phyloP scores from a whole-genome alignment of 2,329 filamentous ascomycete species.

The Paecilomyces sp. region DNA sequence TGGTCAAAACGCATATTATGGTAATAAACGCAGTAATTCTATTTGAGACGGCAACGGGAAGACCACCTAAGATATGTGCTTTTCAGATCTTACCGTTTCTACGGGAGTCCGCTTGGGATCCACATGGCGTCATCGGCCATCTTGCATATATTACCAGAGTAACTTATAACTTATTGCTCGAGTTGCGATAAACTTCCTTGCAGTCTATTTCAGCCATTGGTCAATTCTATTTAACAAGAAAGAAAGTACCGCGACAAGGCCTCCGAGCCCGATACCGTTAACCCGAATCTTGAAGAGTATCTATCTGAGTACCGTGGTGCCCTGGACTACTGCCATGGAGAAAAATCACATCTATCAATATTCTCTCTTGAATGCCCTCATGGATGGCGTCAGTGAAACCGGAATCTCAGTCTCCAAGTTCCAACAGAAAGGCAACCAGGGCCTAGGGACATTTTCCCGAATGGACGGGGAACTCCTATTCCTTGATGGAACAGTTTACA shows the following conservation, averaged over 20 bases:
- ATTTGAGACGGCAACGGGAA: no score
- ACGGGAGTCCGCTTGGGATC: neutral
- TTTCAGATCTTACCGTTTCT: neutral
- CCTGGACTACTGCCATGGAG: slow-evolving; percentile 6
- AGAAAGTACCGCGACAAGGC: neutral
- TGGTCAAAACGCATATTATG: no score
- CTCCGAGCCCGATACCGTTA: neutral
- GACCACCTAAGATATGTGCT: no score
- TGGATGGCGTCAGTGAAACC: slow-evolving; percentile 39
- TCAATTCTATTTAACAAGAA: neutral
- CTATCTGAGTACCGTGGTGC: neutral
- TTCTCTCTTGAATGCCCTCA: slow-evolving; percentile 36
- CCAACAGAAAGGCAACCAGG: slow-evolving; percentile 41
- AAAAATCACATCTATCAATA: slow-evolving; percentile 40
- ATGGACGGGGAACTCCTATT: slow-evolving; percentile 41
- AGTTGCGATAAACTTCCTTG: neutral
- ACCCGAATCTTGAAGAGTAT: neutral
- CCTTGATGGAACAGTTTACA: slow-evolving; percentile 35
- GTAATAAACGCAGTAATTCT: no score
- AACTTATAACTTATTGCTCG: neutral
- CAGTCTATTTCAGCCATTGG: no score
- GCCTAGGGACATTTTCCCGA: slow-evolving; percentile 40
- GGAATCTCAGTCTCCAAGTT: slow-evolving; percentile 43
- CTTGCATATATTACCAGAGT: neutral
- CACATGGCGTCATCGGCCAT: neutral